Base-by-base conservation (phyloP, 345 rosid species). In the Pugionium dolabratum region DNA sequence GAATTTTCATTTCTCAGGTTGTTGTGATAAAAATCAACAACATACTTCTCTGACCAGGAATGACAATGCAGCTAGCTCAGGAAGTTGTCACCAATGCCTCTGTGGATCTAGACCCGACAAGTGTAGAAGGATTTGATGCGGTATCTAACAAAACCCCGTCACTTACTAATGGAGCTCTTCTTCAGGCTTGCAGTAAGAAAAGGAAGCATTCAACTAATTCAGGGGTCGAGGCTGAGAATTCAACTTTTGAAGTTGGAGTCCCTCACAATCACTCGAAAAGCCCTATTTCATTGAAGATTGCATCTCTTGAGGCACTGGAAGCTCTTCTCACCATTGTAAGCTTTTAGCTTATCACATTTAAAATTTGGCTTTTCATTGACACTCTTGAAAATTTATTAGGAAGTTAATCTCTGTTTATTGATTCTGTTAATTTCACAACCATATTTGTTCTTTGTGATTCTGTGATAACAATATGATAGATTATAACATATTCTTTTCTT, bases 261-360 rank as follows among this genome's bases (percentile, higher is more conserved):
- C 69, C 76, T 31, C 67, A 74, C 57, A 74, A 65, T 57, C 64
- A 40, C 59, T 66, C 52, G 1, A 52, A 28, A 46, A 68, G 75
- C 70, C 80, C 76, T 6, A 66, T 79, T 59, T 68, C 86, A 57
- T 72, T 86, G 62, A 84, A 88, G 79, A 84, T 85, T 74, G 97
- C 94, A 44, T 86, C 96, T 47, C 74, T 91, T 39, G 91, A 84
- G 79, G 83, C 89, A 34, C 72, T 91, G 41, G 87, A 86, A 79
- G 70, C 81, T 64, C 91, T 87, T 79, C 84, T 93, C 9, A 84
- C 77, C 31, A 90, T 84, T 81, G 97, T 93, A 88, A 66, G 93
- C 64, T 37, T 18, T 42, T 11, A 7, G 55, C 62, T 40, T 18
- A 1, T 8, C 4, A 25, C 53, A 56, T 10, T 33, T 1, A 56